Base-by-base conservation (phyloP, 257 asterid genomes). In the Gentiana dahurica region DNA sequence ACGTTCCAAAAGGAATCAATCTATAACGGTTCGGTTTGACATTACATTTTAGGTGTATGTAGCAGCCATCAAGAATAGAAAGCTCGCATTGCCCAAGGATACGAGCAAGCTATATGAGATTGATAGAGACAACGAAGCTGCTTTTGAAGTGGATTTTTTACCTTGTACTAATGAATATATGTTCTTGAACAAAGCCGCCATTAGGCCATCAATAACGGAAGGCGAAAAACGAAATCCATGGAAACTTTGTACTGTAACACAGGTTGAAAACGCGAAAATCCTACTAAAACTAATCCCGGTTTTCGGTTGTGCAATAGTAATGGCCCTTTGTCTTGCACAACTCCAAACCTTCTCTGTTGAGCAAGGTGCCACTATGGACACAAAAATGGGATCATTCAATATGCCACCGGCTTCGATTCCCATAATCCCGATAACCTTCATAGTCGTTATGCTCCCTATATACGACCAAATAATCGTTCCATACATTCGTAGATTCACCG, bases 291-390 rank as follows among this genome's bases (percentile, higher is more conserved):
- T 87, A 79, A 53, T 77, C 3, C 95, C 95, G 10, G 60, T 87
- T 36, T 87, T 87, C 43, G 77, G 82, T 47, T 87, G 94, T 78
- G 71, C 89, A 9, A 78, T 81, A 15, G 71, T 87, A 57, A 87
- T 87, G 95, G 81, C 95, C 1, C 88, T 87, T 12, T 81, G 91
- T 59, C 51, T 87, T 3, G 95, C 95, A 0, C 94, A 87, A 68
- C 91, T 87, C 7, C 95, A 83, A 60, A 84, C 95, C 32, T 84
- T 87, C 76, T 84, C 86, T 6, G 67, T 87, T 50, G 78, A 76
- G 34, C 95, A 84, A 57, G 94, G 91, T 4, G 43, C 62, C 48
- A 87, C 95, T 8, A 87, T 84, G 95, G 91, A 81, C 71, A 69
- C 82, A 36, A 73, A 47, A 11, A 71, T 87, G 59, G 65, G 74